These are phyloP conservation scores for Penicillium sp. DNA, from an alignment of 2,329 filamentous ascomycete genomes.

Conservation along the genomic window DNA sequence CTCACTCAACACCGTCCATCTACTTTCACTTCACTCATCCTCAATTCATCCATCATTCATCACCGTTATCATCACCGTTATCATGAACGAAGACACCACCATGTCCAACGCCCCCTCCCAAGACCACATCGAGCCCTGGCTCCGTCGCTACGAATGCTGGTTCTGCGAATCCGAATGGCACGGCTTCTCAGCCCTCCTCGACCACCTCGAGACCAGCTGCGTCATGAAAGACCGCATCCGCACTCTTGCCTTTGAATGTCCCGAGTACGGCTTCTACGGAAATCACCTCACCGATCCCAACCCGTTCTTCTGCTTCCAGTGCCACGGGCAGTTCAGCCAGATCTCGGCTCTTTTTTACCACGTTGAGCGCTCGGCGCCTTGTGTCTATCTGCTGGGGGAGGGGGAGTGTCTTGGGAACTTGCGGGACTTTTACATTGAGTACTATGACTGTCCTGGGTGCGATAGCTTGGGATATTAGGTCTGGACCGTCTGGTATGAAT, in stretches of 20 bases:
- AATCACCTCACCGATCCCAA: not conserved
- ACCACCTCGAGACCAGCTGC: constrained; percentile 1
- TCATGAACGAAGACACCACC: not conserved
- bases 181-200: not conserved
- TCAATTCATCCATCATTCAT: too few relatives aligned
- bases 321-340: not conserved
- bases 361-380: not conserved
- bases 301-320: constrained; percentile 1
- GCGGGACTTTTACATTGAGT: constrained; percentile 3
- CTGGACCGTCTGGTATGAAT: not conserved
- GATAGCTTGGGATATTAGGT: not conserved
- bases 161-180: not conserved
- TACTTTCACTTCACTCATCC: too few relatives aligned
- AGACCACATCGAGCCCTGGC: not conserved
- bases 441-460: constrained; percentile 2
- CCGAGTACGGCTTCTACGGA: constrained; percentile 1
- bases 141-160: constrained; percentile 2
- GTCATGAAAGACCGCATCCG: not conserved
- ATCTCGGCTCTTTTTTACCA: constrained; percentile 1
- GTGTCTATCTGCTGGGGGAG: not conserved
- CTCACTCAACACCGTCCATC: too few relatives aligned
- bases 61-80: too few relatives aligned
- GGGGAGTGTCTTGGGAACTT: not conserved
- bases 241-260: constrained; percentile 3
- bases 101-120: not conserved